phyloP scores from a whole-genome alignment of 2,329 filamentous ascomycete genomes.

The Remersonia thermophila region DNA sequence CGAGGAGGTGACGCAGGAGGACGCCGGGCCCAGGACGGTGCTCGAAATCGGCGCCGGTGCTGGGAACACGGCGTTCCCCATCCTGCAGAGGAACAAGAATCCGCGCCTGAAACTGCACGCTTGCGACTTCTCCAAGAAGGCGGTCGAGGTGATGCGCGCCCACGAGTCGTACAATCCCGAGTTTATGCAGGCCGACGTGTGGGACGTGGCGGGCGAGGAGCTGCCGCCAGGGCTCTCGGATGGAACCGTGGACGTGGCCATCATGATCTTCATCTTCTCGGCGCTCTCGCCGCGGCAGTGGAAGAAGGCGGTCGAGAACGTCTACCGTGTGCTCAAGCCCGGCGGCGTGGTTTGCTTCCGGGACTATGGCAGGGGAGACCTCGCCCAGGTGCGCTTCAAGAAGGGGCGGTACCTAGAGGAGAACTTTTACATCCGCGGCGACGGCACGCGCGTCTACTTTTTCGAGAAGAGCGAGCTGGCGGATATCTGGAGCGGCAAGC shows the following conservation, averaged over 20 bases:
- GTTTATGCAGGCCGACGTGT: slow-evolving; percentile 78
- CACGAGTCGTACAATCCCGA: slow-evolving; percentile 63
- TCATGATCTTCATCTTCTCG: slow-evolving; percentile 97
- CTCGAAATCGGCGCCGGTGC: slow-evolving; percentile 91
- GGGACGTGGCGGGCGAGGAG: slow-evolving; percentile 67
- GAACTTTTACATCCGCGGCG: slow-evolving; percentile 93
- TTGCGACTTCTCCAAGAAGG: slow-evolving; percentile 91
- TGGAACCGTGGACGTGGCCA: slow-evolving; percentile 76
- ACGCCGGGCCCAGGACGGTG: slow-evolving; percentile 57
- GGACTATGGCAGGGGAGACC: slow-evolving; percentile 89
- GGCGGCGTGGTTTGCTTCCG: slow-evolving; percentile 91
- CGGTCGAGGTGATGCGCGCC: slow-evolving; percentile 80
- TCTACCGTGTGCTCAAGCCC: slow-evolving; percentile 73
- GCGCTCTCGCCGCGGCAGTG: slow-evolving; percentile 79
- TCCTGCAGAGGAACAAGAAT: slow-evolving; percentile 76
- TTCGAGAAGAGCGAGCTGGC: slow-evolving; percentile 79
- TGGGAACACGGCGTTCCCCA: slow-evolving; percentile 91
- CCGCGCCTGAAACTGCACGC: slow-evolving; percentile 72
- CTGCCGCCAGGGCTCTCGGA: slow-evolving; percentile 67
- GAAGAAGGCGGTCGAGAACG: slow-evolving; percentile 68
- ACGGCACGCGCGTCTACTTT: slow-evolving; percentile 95
- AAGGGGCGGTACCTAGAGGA: slow-evolving; percentile 89
- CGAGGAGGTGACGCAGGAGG: slow-evolving; percentile 57
- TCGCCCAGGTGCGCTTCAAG: slow-evolving; percentile 94
- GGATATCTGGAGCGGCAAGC: slow-evolving; percentile 57